A percentile compares a stretch with the other conserved stretches of the same genome.
These are phyloP conservation scores for Trichoderma sp. DNA, from an alignment of 2,329 filamentous ascomycete genomes.

Conservation along the genomic window DNA sequence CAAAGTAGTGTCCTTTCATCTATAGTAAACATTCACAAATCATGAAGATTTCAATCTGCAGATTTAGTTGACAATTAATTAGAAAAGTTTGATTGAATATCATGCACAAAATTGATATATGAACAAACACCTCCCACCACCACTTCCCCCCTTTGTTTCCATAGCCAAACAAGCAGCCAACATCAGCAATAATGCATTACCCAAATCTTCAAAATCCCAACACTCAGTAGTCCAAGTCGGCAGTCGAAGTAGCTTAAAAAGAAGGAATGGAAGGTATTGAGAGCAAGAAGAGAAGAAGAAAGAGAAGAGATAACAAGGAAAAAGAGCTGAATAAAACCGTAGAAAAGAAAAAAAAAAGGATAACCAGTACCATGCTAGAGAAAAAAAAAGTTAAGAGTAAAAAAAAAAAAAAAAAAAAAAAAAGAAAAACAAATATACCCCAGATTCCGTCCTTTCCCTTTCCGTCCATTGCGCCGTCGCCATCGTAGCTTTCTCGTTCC, in stretches of 20 bases:
- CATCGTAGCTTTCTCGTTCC: background rate
- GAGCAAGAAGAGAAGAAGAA: conserved; percentile 15
- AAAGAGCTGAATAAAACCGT: background rate
- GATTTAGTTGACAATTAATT: background rate
- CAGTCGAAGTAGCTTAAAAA: conserved; percentile 13
- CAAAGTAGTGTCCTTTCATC: background rate
- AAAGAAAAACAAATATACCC: conserved; percentile 15
- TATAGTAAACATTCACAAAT: background rate
- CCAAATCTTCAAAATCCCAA: conserved; percentile 28
- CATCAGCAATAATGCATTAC: conserved; percentile 24
- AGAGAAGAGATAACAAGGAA: conserved; percentile 21
- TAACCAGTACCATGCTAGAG: conserved; percentile 28
- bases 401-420: background rate
- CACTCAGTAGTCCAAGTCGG: conserved; percentile 15
- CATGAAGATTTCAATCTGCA: background rate
- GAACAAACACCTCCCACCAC: conserved; percentile 9
- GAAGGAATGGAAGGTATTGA: background rate
- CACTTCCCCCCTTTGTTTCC: background rate
- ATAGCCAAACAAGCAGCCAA: background rate
- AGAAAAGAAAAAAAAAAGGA: conserved; percentile 16
- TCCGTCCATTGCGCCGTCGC: conserved; percentile 28
- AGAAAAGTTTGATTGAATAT: conserved; percentile 22
- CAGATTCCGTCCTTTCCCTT: conserved; percentile 20
- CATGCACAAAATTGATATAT: conserved; percentile 26
- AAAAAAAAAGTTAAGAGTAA: background rate